Evolutionary conservation across 352 stramenopile genomes (phyloP).

Genomic region (Globisporangium megalacanthum): DNA sequence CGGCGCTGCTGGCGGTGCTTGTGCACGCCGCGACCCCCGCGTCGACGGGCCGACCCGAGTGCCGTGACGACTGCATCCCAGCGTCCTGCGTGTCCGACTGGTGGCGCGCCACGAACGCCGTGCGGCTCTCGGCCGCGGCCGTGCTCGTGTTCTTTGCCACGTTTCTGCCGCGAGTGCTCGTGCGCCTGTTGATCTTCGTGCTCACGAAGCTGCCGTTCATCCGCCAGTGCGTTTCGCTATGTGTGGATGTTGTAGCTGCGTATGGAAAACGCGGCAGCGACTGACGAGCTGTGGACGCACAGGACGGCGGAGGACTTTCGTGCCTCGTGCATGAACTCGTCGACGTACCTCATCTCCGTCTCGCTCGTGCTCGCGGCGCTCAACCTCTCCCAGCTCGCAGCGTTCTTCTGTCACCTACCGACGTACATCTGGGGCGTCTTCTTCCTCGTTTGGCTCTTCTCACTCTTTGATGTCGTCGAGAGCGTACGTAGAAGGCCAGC

Average conservation of each 20-base stretch:
- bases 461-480: slow-evolving; percentile 86
- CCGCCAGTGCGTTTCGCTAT: slow-evolving; percentile 44
- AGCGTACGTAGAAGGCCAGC: slow-evolving; percentile 35
- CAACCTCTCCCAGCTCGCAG: slow-evolving; percentile 37
- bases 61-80: slow-evolving; percentile 33
- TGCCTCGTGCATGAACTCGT: slow-evolving; percentile 65
- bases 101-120: slow-evolving; percentile 39
- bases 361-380: slow-evolving; percentile 67
- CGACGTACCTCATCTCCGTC: slow-evolving; percentile 81
- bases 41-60: slow-evolving; percentile 6
- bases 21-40: too few relatives aligned
- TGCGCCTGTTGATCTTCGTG: slow-evolving; percentile 82
- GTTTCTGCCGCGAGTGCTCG: slow-evolving; percentile 79
- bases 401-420: slow-evolving; percentile 72
- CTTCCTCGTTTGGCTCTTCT: slow-evolving; percentile 88
- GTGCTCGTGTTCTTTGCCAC: slow-evolving; percentile 85
- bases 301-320: slow-evolving; percentile 83
- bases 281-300: not conserved
- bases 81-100: slow-evolving; percentile 47
- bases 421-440: slow-evolving; percentile 87
- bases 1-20: too few relatives aligned
- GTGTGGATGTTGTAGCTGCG: not conserved
- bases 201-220: slow-evolving; percentile 84
- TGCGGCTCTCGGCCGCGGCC: slow-evolving; percentile 46
- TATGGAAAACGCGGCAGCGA: too few relatives aligned